Conservation (phyloP, 2,329 filamentous ascomycete genomes). For the Aciculosporium take region DNA sequence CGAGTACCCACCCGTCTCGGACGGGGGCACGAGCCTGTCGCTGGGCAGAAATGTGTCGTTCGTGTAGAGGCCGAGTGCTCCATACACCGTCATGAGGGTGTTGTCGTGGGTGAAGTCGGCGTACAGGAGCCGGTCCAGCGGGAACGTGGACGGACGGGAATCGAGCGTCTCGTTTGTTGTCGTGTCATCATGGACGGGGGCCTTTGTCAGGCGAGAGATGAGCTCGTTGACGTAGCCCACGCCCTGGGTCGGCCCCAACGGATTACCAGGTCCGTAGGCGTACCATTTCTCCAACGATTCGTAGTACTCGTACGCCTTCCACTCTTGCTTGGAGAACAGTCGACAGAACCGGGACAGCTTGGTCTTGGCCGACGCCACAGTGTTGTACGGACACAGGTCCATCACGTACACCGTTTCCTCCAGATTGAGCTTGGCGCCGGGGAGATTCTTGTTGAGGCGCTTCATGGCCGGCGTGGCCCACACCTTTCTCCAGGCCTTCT, state of each 20-base stretch:
- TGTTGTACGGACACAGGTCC: conserved; percentile 80
- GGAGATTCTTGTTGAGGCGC: conserved; percentile 55
- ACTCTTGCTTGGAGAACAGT: conserved; percentile 61
- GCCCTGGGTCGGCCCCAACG: conserved; percentile 69
- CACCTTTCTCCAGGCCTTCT: conserved; percentile 42
- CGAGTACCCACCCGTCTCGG: conserved; percentile 51
- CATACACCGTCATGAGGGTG: conserved; percentile 63
- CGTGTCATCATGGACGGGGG: conserved; percentile 57
- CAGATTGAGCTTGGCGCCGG: conserved; percentile 49
- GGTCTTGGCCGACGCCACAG: conserved; percentile 44
- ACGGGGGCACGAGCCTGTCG: conserved; percentile 32
- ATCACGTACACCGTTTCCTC: conserved; percentile 58
- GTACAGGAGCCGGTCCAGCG: conserved; percentile 54
- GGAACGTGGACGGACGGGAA: conserved; percentile 52
- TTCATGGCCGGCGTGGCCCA: conserved; percentile 56
- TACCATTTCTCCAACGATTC: conserved; percentile 75
- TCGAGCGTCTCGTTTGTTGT: conserved; percentile 69
- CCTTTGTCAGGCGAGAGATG: conserved; percentile 59
- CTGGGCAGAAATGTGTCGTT: conserved; percentile 39
- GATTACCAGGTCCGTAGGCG: conserved; percentile 61
- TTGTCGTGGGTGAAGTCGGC: conserved; percentile 92
- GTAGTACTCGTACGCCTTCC: conserved; percentile 68
- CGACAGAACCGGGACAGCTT: conserved; percentile 56
- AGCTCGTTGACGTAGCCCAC: conserved; percentile 83
- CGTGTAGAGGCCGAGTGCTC: conserved; percentile 68